Evolutionary conservation across 805 yeast genomes (phyloP), one percentile per base, ranked within the genome.

Genomic region (Starmerella etchellsii): DNA sequence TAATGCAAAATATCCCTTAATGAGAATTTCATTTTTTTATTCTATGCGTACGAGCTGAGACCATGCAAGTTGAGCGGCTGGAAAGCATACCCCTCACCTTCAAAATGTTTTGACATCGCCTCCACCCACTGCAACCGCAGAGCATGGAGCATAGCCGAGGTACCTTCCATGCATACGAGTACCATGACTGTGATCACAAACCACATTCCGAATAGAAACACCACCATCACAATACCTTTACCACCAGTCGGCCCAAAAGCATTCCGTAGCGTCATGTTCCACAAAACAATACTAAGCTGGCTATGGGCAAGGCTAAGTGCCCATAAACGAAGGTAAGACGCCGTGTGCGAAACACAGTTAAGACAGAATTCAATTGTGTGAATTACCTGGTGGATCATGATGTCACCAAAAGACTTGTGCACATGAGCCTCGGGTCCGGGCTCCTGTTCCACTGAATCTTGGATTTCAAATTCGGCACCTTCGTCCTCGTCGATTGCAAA

Each of bases 41-140:
- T n/a, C n/a, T n/a, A n/a, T n/a, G n/a, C n/a, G n/a, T n/a, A n/a
- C n/a, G n/a, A n/a, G n/a, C n/a, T n/a, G n/a, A n/a, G n/a, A n/a
- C n/a, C n/a, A n/a, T 25, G 29, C 42, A 14, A 20, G 9, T 37
- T 10, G 27, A 3, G 15, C 36, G 98, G 97, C 49, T 73, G 75
- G 57, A 83, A 91, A 6, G 85, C 76, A 50, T 76, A 69, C 43
- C 99, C 99, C 59, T 88, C 98, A 58, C 99, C 99, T 58, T 81
- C 94, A 55, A 91, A 91, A 60, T 81, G 93, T 65, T 91, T 91
- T 44, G 95, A 83, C 99, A 91, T 91, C 15, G 96, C 81, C 66
- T 91, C 99, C 41, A 91, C 98, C 99, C 99, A 91, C 61, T 91
- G 98, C 57, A 91, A 70, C 66, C 99, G 81, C 57, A 91, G 72